Conservation (phyloP, 768 basidiomycete species). For the Lactarius pseudohatsudake region DNA sequence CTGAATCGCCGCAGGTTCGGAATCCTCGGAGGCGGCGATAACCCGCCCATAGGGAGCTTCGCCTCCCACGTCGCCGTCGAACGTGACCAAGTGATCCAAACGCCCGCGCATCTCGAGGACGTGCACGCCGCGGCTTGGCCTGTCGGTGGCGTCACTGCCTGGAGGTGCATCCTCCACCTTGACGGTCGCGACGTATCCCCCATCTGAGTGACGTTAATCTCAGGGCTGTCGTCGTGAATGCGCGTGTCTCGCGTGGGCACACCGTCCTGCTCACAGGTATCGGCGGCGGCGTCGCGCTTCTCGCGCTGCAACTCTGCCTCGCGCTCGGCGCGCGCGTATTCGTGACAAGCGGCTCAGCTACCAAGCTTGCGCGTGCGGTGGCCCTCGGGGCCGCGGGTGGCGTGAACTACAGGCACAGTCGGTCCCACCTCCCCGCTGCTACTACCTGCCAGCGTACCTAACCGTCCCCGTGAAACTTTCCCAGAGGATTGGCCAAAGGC, state of each 20-base stretch:
- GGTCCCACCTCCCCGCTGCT: constrained; percentile 26
- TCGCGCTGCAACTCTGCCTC: constrained; percentile 71
- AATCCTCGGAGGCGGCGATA: constrained; percentile 59
- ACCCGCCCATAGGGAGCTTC: constrained; percentile 67
- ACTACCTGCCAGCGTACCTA: neutral
- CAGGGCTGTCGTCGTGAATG: constrained; percentile 70
- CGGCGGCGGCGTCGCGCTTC: constrained; percentile 81
- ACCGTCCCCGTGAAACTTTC: neutral
- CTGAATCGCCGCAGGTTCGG: constrained; percentile 46
- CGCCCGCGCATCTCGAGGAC: constrained; percentile 67
- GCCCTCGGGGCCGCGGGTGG: constrained; percentile 76
- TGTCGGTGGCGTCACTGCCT: constrained; percentile 74
- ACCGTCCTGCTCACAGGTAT: constrained; percentile 80
- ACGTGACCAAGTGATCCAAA: constrained; percentile 61
- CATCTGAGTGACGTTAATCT: neutral
- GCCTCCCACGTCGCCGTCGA: constrained; percentile 74
- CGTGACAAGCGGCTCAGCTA: constrained; percentile 69
- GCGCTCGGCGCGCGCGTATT: constrained; percentile 79
- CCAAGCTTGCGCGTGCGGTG: constrained; percentile 68
- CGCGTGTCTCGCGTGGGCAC: constrained; percentile 57
- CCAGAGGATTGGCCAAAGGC: constrained; percentile 39
- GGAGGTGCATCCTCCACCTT: constrained; percentile 54
- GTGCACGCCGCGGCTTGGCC: constrained; percentile 77
- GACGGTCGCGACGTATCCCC: constrained; percentile 22
- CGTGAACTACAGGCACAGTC: constrained; percentile 67